Evolutionary conservation across 345 rosid species (phyloP), one percentile per base, ranked within the genome.

Genomic region (Camelina laxa): DNA sequence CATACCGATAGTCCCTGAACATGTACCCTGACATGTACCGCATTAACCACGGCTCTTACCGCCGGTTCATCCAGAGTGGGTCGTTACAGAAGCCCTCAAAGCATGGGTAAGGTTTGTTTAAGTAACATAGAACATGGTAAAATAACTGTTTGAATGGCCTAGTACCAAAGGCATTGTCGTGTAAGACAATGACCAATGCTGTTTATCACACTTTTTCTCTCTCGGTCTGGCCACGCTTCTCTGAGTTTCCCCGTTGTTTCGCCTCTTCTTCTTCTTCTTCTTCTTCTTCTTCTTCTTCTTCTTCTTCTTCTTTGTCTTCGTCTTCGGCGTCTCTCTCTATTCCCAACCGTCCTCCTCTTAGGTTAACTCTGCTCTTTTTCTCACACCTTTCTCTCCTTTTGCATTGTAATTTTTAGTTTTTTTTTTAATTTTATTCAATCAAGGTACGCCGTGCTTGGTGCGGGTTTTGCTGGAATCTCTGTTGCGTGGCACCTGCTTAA

Each of bases 391-490:
- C 53, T 63, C 27, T 53, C 19, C 9, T 47, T 65, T 35, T 7
- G 22, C 56, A 15, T 12, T 60, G 24, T 53, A 36, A 60, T 33
- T 24, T 50, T 44, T 12, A 3, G 45, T 9, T 58, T 31, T 30
- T 36, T 44, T 22, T 51, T 58, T 9, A 53, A 5, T 24, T 70
- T 24, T 70, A 15, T 17, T 45, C 47, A 6, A 35, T 75, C 67
- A 77, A 92, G 97, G 79, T 91, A 76, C 67, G 98, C 98, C 5
- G 97, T 94, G 69, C 91, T 93, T 20, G 98, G 98, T 61, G 97
- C 96, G 56, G 97, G 98, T 75, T 91, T 94, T 65, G 97, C 98
- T 56, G 97, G 98, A n/a, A 83, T 94, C 64, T 94, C 98, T 21
- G 95, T 91, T 50, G 88, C 85, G 57, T 94, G 92, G 90, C 90